Base-by-base conservation (phyloP, 495 filamentous ascomycete genomes). In the Talaromyces trachyspermus region DNA sequence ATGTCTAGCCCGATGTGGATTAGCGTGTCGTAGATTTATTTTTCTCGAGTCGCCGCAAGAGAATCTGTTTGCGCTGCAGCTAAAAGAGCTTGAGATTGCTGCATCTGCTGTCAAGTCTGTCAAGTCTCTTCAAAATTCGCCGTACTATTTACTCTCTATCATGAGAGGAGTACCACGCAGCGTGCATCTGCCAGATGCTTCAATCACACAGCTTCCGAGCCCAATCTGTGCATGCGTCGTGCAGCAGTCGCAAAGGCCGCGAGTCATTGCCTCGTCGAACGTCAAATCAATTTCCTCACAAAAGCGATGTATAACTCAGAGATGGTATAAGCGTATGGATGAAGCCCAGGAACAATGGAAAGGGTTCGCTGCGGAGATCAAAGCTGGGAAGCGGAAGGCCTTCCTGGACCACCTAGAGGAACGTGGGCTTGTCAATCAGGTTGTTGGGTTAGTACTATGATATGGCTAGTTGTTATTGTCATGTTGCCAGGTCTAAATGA, bases 371-470 rank as follows among this genome's bases (percentile, higher is more conserved):
- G 19, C 64, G 42, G 59, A 74, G 46, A 86, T 90, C 51, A 57
- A 75, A 50, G 61, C 66, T 0, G 87, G 86, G 23, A 67, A 79
- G 54, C 53, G 68, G 48, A 72, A 81, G 52, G 77, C 78, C 53
- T 81, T 88, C 52, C 78, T 81, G 54, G 70, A 78, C 32, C 65
- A 83, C 22, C 65, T 99, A 10, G 85, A 94, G 56, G 84, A 89
- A 52, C 74, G 92, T 56, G 89, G 86, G 1, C 79, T 82, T 42
- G 62, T 96, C 33, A 82, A 95, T 59, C 78, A 86, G 56, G 74
- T 86, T 35, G 84, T 90, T 48, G 91, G 89, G 87, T 92, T 69
- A 37, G 77, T 64, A 23, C 29, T n/a, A n/a, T n/a, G n/a, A n/a
- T n/a, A n/a, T n/a, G n/a, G n/a, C n/a, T n/a, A n/a, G n/a, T n/a